Conservation (phyloP, 1,284 basidiomycete genomes). For the Lignosus rhinocerotis region DNA sequence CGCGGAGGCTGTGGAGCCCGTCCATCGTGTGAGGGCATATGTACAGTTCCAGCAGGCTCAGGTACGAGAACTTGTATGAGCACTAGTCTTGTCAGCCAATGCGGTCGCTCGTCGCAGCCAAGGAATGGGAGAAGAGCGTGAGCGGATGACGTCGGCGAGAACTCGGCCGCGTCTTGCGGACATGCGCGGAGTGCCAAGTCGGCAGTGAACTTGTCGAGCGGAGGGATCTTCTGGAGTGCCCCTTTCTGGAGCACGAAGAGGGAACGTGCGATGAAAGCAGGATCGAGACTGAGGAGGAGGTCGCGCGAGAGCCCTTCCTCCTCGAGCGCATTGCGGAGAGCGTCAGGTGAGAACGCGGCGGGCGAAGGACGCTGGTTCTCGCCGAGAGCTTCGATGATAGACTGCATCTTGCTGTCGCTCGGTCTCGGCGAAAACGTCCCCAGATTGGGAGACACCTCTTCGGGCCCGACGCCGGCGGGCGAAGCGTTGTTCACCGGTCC, state of each 20-base stretch:
- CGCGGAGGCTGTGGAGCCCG: conserved; percentile 46
- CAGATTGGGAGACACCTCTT: conserved; percentile 45
- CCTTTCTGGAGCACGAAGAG: conserved; percentile 57
- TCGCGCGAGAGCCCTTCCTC: conserved; percentile 72
- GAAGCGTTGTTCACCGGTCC: conserved; percentile 47
- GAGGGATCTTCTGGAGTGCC: conserved; percentile 49
- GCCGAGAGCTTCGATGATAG: conserved; percentile 48
- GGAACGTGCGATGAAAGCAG: conserved; percentile 57
- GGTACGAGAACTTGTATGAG: conserved; percentile 67
- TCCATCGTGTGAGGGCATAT: conserved; percentile 35
- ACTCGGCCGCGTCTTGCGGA: conserved; percentile 12
- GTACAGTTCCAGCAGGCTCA: conserved; percentile 37
- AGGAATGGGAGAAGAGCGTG: conserved; percentile 45
- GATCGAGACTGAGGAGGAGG: conserved; percentile 58
- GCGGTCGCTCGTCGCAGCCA: conserved; percentile 68
- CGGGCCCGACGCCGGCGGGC: conserved; percentile 40
- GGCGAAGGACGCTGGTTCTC: conserved; percentile 23
- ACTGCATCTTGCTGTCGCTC: conserved; percentile 43
- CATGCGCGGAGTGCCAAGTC: conserved; percentile 42
- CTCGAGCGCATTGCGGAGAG: conserved; percentile 49
- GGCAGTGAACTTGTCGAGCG: conserved; percentile 52
- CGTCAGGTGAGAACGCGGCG: conserved; percentile 24
- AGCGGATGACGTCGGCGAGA: background rate
- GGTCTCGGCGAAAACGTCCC: conserved; percentile 65
- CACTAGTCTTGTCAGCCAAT: conserved; percentile 76